A percentile compares a stretch with the other conserved stretches of the same genome.
These are phyloP conservation scores for Purpureocillium takamizusanense DNA, from an alignment of 2,329 filamentous ascomycete genomes.

Conservation along the genomic window DNA sequence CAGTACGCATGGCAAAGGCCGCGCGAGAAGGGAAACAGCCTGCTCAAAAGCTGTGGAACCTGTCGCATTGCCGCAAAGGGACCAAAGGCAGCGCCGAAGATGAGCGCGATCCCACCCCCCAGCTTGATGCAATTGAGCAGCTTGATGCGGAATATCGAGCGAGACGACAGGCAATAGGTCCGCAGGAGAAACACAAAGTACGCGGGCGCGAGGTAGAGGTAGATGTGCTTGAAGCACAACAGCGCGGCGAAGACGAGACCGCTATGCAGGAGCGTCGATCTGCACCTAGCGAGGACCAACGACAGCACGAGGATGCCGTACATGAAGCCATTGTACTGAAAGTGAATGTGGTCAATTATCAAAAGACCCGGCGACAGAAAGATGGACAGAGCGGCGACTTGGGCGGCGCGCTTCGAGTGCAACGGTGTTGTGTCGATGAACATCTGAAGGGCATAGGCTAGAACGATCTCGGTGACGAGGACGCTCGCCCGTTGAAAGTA, in stretches of 20 bases:
- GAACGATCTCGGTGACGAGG: constrained; percentile 72
- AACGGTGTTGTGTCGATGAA: constrained; percentile 65
- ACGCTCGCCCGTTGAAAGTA: constrained; percentile 92
- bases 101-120: constrained; percentile 57
- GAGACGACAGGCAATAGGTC: constrained; percentile 74
- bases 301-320: constrained; percentile 87
- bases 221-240: constrained; percentile 95
- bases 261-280: constrained; percentile 65
- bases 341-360: constrained; percentile 97
- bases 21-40: constrained; percentile 88
- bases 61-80: constrained; percentile 79
- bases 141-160: constrained; percentile 65
- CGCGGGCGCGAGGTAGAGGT: constrained; percentile 89
- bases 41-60: constrained; percentile 70
- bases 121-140: constrained; percentile 79
- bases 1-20: constrained; percentile 96
- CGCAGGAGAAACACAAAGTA: constrained; percentile 94
- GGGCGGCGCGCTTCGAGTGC: constrained; percentile 62
- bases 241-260: constrained; percentile 77
- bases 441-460: constrained; percentile 74
- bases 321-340: constrained; percentile 97
- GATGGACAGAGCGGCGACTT: constrained; percentile 81
- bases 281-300: constrained; percentile 69
- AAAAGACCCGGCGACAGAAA: constrained; percentile 85
- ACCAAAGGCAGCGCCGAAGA: constrained; percentile 78